Evolutionary conservation across 2,329 filamentous ascomycete genomes (phyloP).

Genomic region (Fusarium hostae): DNA sequence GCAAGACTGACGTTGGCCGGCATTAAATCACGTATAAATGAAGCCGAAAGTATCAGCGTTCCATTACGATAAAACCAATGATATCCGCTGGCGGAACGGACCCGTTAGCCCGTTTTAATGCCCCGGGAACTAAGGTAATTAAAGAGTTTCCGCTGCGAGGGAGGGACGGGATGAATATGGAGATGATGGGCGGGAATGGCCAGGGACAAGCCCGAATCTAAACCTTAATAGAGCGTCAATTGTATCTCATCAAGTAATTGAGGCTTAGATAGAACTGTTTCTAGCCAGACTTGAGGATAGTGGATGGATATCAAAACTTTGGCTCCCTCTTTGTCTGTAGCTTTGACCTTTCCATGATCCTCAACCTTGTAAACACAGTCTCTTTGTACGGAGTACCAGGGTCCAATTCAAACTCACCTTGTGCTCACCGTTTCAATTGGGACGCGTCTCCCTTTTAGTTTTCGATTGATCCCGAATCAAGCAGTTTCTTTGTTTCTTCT

Average conservation of each 20-base stretch:
- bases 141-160: constrained; percentile 16
- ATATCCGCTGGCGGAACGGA: constrained; percentile 18
- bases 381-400: neutral
- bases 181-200: constrained; percentile 17
- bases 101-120: neutral
- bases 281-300: neutral
- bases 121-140: constrained; percentile 26
- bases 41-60: neutral
- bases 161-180: constrained; percentile 5
- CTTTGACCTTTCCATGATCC: constrained; percentile 14
- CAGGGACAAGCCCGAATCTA: neutral
- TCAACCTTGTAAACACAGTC: constrained; percentile 13
- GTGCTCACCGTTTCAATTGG: constrained; percentile 23
- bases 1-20: neutral
- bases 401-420: constrained; percentile 14
- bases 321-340: constrained; percentile 23
- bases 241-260: neutral
- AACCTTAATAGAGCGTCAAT: neutral
- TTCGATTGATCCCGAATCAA: neutral
- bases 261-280: neutral
- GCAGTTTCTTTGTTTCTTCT: neutral
- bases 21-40: neutral
- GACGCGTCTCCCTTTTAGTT: constrained; percentile 7
- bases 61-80: constrained; percentile 24
- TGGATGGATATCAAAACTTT: neutral